Conservation (phyloP, 2,329 filamentous ascomycete genomes). For the Hawksworthiomyces lignivorus region DNA sequence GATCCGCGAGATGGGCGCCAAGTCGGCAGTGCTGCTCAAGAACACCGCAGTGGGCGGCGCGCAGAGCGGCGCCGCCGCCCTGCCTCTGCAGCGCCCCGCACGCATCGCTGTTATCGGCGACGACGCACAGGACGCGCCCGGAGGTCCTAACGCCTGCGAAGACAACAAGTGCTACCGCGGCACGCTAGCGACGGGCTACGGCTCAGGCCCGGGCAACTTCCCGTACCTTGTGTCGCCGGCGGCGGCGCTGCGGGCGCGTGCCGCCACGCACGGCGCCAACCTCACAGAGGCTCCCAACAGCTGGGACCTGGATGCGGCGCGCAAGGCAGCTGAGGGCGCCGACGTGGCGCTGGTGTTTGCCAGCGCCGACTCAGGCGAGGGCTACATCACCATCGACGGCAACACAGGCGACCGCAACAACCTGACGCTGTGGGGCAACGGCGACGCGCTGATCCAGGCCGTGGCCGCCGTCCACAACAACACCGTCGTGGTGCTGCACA, state of each 20-base stretch:
- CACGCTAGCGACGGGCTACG: conserved; percentile 78
- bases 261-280: conserved; percentile 52
- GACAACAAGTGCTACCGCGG: conserved; percentile 73
- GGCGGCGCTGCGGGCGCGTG: conserved; percentile 40
- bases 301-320: conserved; percentile 43
- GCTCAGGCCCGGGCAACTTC: conserved; percentile 76
- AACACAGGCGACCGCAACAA: conserved; percentile 73
- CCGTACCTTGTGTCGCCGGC: conserved; percentile 70
- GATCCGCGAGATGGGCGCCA: conserved; percentile 44
- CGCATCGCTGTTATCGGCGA: conserved; percentile 64
- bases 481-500: conserved; percentile 47
- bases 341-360: conserved; percentile 78
- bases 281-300: conserved; percentile 38
- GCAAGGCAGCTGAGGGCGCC: conserved; percentile 44
- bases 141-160: conserved; percentile 64
- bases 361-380: conserved; percentile 76
- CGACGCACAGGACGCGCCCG: conserved; percentile 53
- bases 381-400: conserved; percentile 48
- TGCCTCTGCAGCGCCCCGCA: conserved; percentile 38
- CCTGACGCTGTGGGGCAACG: conserved; percentile 65
- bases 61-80: conserved; percentile 5
- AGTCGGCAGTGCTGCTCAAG: conserved; percentile 50
- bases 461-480: conserved; percentile 55
- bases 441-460: conserved; percentile 62
- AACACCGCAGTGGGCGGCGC: conserved; percentile 50